Evolutionary conservation across 1,139 yeast species (phyloP).

Genomic region (Saccharomycopsis hybrid): DNA sequence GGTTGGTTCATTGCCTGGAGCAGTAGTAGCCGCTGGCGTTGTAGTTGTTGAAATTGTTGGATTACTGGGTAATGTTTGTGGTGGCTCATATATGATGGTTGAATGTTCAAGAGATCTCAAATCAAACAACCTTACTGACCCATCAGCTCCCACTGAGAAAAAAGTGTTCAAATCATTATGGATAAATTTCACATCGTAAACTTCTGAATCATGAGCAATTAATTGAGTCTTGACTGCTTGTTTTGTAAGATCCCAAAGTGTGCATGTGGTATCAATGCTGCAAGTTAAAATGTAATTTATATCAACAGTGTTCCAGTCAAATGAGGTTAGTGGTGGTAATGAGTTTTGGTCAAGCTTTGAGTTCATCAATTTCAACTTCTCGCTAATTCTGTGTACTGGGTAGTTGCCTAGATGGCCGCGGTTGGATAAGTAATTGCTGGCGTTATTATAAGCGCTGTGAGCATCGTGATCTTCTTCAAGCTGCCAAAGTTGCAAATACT

Average conservation of each 20-base stretch:
- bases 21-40: constrained; percentile 8
- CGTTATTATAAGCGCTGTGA: neutral
- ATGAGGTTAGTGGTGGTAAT: constrained; percentile 81
- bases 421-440: constrained; percentile 21
- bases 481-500: constrained; percentile 30
- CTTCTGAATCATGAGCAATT: constrained; percentile 95
- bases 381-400: constrained; percentile 20
- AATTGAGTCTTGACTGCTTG: constrained; percentile 87
- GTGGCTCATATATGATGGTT: constrained; percentile 83
- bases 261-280: constrained; percentile 93
- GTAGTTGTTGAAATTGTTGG: constrained; percentile 13
- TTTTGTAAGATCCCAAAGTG: constrained; percentile 80
- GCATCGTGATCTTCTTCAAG: neutral
- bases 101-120: constrained; percentile 86
- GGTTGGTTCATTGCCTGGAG: neutral
- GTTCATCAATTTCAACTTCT: constrained; percentile 23
- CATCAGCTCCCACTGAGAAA: constrained; percentile 94
- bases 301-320: constrained; percentile 84
- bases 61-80: constrained; percentile 22
- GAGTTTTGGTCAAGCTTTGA: constrained; percentile 16
- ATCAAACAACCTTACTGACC: constrained; percentile 89
- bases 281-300: constrained; percentile 72
- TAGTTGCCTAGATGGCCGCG: constrained; percentile 1
- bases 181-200: constrained; percentile 83
- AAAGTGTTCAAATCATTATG: constrained; percentile 72